Percentiles rank a stretch among this genome's conserved stretches.
Conservation (phyloP, 2,329 filamentous ascomycete species). For the Tetracladium maxilliforme region DNA sequence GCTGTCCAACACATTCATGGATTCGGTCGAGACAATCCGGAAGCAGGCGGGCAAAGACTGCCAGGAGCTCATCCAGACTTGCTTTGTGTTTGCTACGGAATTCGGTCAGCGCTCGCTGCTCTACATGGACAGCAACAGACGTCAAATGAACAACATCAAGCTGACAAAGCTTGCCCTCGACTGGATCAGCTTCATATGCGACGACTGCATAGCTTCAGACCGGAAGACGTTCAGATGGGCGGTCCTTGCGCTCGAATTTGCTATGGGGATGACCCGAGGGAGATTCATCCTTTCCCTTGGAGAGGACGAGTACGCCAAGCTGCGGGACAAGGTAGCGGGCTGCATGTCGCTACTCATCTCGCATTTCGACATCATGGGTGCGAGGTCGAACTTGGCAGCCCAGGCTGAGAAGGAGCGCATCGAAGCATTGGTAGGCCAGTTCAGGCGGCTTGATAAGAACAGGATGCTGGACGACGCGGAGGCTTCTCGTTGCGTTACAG, state of each 20-base stretch:
- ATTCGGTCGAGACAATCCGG: constrained; percentile 87
- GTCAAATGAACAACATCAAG: constrained; percentile 95
- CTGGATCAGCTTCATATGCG: constrained; percentile 96
- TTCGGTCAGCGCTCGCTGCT: constrained; percentile 90
- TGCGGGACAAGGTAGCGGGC: constrained; percentile 81
- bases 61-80: constrained; percentile 92
- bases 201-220: constrained; percentile 89
- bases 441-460: constrained; percentile 66
- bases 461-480: constrained; percentile 68
- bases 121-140: constrained; percentile 89
- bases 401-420: constrained; percentile 84
- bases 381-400: constrained; percentile 80
- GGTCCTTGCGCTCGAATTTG: constrained; percentile 86
- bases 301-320: constrained; percentile 70
- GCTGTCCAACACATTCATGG: constrained; percentile 95
- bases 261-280: constrained; percentile 92
- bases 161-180: constrained; percentile 85
- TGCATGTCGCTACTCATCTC: constrained; percentile 97
- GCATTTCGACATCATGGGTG: constrained; percentile 98
- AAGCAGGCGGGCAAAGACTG: constrained; percentile 74
- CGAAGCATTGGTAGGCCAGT: constrained; percentile 65
- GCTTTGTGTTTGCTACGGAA: constrained; percentile 97
- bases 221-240: constrained; percentile 96
- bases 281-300: constrained; percentile 85
- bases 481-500: constrained; percentile 57